These are phyloP conservation scores for Penicillium sp. DNA, from an alignment of 2,329 filamentous ascomycete genomes.

Conservation along the genomic window DNA sequence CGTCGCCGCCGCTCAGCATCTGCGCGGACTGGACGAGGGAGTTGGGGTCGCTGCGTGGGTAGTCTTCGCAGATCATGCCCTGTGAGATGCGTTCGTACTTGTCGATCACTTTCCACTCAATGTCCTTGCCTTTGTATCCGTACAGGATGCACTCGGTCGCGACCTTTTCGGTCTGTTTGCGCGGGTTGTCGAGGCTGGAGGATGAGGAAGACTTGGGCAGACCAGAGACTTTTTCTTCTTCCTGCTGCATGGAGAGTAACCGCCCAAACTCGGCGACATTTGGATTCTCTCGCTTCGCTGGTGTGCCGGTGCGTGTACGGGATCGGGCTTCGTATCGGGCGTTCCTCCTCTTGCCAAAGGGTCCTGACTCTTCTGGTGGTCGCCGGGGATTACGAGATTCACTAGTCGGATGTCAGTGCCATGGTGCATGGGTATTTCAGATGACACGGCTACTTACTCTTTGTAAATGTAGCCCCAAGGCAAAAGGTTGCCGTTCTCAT, in stretches of 20 bases:
- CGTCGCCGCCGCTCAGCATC: conserved; percentile 67
- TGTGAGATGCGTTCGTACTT: conserved; percentile 79
- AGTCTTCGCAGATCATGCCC: conserved; percentile 86
- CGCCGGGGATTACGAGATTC: conserved; percentile 49
- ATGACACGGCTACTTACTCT: conserved; percentile 46
- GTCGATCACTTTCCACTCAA: conserved; percentile 76
- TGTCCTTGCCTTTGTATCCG: conserved; percentile 67
- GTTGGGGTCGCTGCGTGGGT: conserved; percentile 75
- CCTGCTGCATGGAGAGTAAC: conserved; percentile 44
- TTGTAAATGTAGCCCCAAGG: conserved; percentile 62
- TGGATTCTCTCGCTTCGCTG: conserved; percentile 55
- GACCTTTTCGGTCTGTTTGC: conserved; percentile 46
- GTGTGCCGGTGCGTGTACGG: conserved; percentile 56
- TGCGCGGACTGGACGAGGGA: conserved; percentile 66
- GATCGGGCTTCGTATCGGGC: conserved; percentile 45
- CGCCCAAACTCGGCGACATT: conserved; percentile 47
- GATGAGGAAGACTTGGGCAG: conserved; percentile 40
- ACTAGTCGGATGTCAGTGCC: conserved; percentile 23
- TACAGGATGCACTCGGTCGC: conserved; percentile 79
- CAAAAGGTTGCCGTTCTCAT: conserved; percentile 55
- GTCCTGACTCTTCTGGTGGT: conserved; percentile 57
- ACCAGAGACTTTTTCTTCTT: conserved; percentile 38
- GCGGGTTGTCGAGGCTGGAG: conserved; percentile 38
- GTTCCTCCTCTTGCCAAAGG: conserved; percentile 55
- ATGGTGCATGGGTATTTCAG: background rate